Evolutionary conservation across 805 yeast species (phyloP).

Genomic region (Grigorovia transvaalensis): DNA sequence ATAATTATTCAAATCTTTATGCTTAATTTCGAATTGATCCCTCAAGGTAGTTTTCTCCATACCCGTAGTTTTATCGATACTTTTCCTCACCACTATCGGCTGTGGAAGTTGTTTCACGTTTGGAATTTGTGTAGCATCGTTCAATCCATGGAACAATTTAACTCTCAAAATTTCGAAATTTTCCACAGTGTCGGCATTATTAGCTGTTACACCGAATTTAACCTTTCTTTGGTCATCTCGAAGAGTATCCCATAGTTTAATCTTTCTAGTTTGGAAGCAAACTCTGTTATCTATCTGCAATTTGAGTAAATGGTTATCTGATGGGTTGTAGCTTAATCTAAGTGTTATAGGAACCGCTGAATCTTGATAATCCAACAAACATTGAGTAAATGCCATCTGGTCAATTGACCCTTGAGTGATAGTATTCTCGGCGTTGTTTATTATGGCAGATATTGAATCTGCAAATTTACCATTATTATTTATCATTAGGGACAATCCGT

Average conservation of each 20-base stretch:
- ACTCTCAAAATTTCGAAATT: conserved; percentile 55
- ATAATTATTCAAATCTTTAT: conserved; percentile 16
- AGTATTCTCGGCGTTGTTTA: conserved; percentile 46
- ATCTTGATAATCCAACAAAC: conserved; percentile 51
- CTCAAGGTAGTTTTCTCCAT: conserved; percentile 21
- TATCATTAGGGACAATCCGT: conserved; percentile 54
- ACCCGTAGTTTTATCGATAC: conserved; percentile 29
- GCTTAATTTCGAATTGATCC: conserved; percentile 14
- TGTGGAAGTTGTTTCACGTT: conserved; percentile 39
- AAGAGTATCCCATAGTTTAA: conserved; percentile 32
- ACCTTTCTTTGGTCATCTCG: conserved; percentile 17
- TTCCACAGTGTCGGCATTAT: conserved; percentile 37
- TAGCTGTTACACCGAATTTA: conserved; percentile 46
- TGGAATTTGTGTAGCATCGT: conserved; percentile 46
- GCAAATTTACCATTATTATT: conserved; percentile 41
- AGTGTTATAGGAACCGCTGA: conserved; percentile 61
- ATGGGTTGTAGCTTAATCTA: conserved; percentile 48
- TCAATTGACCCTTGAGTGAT: conserved; percentile 20
- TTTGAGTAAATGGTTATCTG: conserved; percentile 37
- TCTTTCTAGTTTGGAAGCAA: conserved; percentile 53
- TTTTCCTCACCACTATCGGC: conserved; percentile 36
- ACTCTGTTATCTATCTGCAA: conserved; percentile 65
- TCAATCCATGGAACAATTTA: conserved; percentile 42
- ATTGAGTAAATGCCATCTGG: conserved; percentile 39
- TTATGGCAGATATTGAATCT: conserved; percentile 45